Base-by-base conservation (phyloP, 192 early-diverging fungal genomes). In the Thamnidium elegans region DNA sequence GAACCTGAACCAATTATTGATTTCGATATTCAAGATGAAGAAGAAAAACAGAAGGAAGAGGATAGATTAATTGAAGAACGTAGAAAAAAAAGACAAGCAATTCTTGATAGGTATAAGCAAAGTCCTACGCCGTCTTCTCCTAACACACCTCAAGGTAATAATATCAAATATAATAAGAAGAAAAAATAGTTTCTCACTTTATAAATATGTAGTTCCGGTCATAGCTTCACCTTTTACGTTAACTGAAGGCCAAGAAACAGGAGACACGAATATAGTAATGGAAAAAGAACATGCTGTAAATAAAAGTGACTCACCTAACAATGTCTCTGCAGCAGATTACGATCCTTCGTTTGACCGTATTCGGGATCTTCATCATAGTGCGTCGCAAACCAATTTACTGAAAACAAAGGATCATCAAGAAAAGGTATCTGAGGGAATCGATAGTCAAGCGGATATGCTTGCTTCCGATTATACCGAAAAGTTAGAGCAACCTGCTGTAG, bases 51-150 rank as follows among this genome's bases (percentile, higher is more conserved):
- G 48, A 84, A 83, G 21, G 90, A 93, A 39, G 90, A 94, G 68
- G 86, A 92, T 60, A 76, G 81, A 50, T 58, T 91, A 55, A 88
- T 96, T 62, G 92, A 95, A 67, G 93, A 93, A 79, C 85, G 94
- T 7, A 83, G 93, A 39, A 86, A 83, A 65, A 82, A 89, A 26
- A 80, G 92, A 56, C 78, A 79, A 62, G 90, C 83, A 30, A 93
- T 97, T 51, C 56, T 97, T 48, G 74, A 84, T 58, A 86, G 89
- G 67, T 78, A 90, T 67, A 79, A 89, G 62, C 10, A 55, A 13
- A 53, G 50, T 5, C 43, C 51, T 45, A 46, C 67, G 5, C 20
- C 59, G 26, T 36, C 52, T 30, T 32, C 59, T 7, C 55, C 51
- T 10, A n/a, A 21, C 3, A 44, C 62, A 34, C 19, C 34, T 8